phyloP scores from a whole-genome alignment of 1,139 yeast genomes.

The Spathaspora jeffriesii region DNA sequence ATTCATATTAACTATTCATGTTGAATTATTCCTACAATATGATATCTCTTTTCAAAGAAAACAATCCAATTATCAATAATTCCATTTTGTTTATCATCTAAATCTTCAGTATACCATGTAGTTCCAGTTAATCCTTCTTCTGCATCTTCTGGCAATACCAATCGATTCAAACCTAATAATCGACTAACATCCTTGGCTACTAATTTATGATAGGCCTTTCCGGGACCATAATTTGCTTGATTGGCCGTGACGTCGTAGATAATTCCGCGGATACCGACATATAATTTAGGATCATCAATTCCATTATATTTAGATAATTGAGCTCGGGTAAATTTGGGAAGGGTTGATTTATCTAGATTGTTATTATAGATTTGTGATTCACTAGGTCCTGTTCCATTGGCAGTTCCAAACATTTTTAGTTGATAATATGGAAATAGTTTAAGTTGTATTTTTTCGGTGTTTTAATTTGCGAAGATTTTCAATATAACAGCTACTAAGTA shows the following conservation, averaged over 20 bases:
- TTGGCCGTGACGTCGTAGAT: conserved; percentile 78
- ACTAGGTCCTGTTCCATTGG: conserved; percentile 10
- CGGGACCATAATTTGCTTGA: conserved; percentile 70
- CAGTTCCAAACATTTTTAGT: not conserved
- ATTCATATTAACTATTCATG: conserved; percentile 16
- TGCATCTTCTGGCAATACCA: conserved; percentile 22
- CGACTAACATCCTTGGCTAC: conserved; percentile 81
- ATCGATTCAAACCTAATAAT: conserved; percentile 51
- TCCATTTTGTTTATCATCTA: conserved; percentile 49
- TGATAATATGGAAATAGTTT: too few species aligned
- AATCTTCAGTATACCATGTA: conserved; percentile 50
- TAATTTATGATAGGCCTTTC: conserved; percentile 68
- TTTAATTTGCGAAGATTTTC: not conserved
- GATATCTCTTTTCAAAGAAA: conserved; percentile 54
- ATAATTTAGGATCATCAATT: conserved; percentile 37
- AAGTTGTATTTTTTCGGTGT: not conserved
- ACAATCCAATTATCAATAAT: conserved; percentile 59
- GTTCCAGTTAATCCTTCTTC: conserved; percentile 16
- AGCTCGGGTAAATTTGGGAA: conserved; percentile 35
- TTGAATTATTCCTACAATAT: conserved; percentile 33
- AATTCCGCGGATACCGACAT: conserved; percentile 73
- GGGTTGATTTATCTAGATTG: conserved; percentile 20
- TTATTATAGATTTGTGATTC: conserved; percentile 25
- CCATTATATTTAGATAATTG: conserved; percentile 40
- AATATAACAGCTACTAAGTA: not conserved